These are phyloP conservation scores for Magnolia kwangsiensis DNA, from an alignment of 164 flowering plant species.

Conservation along the genomic window DNA sequence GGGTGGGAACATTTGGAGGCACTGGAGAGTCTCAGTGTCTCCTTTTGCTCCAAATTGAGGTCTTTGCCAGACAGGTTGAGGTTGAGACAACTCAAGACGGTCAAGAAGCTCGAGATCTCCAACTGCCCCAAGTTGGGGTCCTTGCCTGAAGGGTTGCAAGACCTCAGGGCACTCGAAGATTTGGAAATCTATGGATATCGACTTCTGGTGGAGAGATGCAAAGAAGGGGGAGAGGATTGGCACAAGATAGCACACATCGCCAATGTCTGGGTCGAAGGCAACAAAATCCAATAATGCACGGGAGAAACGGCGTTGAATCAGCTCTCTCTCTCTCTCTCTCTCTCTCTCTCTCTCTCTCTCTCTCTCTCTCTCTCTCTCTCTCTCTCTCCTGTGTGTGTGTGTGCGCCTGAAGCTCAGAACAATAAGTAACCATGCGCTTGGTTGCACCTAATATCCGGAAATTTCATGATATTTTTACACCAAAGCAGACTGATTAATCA, in stretches of 20 bases:
- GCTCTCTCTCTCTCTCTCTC: too few relatives aligned
- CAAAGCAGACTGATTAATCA: too few relatives aligned
- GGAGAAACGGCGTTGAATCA: too few relatives aligned
- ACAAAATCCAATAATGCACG: neutral
- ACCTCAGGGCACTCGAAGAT: neutral
- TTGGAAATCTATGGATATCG: neutral
- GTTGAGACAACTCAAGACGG: neutral
- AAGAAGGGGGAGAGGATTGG: neutral
- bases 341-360: too few relatives aligned
- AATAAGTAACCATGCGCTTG: too few relatives aligned
- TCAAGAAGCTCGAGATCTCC: neutral
- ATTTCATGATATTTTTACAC: too few relatives aligned
- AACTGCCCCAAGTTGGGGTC: neutral
- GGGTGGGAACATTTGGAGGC: neutral
- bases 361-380: too few relatives aligned
- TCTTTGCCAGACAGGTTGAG: neutral
- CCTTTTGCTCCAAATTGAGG: neutral
- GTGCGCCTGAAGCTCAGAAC: too few relatives aligned
- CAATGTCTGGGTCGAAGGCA: neutral
- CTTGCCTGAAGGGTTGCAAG: slow-evolving; percentile 5
- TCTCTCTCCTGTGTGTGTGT: too few relatives aligned
- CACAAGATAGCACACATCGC: neutral
- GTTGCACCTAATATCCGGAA: too few relatives aligned
- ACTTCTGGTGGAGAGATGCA: neutral
- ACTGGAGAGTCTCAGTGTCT: neutral